Percentiles rank a stretch among this genome's conserved stretches.
phyloP scores from a whole-genome alignment of 768 basidiomycete species.

The Trametes coccinea region DNA sequence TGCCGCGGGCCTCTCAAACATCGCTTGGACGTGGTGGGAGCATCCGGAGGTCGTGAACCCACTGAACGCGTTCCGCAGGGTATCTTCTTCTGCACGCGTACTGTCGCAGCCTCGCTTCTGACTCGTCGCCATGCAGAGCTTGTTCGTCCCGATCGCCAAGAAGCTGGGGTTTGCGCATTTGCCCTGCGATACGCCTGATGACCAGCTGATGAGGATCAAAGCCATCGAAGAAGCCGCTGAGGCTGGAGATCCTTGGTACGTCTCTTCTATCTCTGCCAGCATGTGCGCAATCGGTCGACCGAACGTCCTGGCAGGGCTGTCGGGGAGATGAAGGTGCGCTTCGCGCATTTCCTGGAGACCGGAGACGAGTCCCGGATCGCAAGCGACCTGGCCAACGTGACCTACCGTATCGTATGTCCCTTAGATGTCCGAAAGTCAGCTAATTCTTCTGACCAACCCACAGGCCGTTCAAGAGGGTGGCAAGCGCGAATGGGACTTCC shows the following conservation, averaged over 20 bases:
- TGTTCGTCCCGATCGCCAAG: constrained; percentile 75
- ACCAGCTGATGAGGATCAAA: not conserved
- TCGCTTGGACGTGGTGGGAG: constrained; percentile 84
- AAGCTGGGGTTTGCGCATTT: constrained; percentile 67
- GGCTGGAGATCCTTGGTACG: not conserved
- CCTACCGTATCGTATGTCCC: not conserved
- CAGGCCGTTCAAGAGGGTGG: constrained; percentile 79
- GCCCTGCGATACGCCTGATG: not conserved
- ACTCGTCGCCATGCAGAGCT: constrained; percentile 39
- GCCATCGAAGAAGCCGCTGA: not conserved
- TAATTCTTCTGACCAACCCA: too few relatives aligned
- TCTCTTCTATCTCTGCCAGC: not conserved
- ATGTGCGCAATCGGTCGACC: too few relatives aligned
- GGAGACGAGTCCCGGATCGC: not conserved
- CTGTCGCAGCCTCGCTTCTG: not conserved
- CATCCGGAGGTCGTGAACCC: constrained; percentile 50
- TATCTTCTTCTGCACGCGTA: constrained; percentile 33
- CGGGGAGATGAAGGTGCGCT: not conserved
- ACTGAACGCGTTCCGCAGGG: constrained; percentile 61
- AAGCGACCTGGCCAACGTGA: not conserved
- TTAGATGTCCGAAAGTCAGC: not conserved
- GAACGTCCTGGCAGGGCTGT: not conserved
- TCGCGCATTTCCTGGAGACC: not conserved
- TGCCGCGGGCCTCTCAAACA: constrained; percentile 47
- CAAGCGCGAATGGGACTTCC: constrained; percentile 68